A percentile compares a stretch with the other conserved stretches of the same genome.
Evolutionary conservation across 2,329 filamentous ascomycete genomes (phyloP).

Genomic region (Arthrinium puccinioides): DNA sequence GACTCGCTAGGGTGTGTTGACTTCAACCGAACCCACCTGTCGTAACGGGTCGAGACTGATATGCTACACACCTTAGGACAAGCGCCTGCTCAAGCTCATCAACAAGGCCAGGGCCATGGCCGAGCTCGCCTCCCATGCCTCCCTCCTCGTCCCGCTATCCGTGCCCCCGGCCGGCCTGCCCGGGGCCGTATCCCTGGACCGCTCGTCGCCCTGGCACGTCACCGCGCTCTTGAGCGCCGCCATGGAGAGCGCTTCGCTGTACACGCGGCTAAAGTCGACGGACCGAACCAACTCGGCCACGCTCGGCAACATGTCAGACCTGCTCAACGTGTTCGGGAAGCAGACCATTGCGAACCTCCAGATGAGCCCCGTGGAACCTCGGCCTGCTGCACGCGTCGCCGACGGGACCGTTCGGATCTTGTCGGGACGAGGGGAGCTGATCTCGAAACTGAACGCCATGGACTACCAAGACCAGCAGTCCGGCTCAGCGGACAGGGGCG

Average conservation of each 20-base stretch:
- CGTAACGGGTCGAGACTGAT: neutral
- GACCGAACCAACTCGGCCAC: constrained; percentile 37
- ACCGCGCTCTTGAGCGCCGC: constrained; percentile 70
- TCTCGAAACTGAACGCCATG: constrained; percentile 23
- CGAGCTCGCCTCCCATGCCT: constrained; percentile 62
- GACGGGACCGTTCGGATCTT: constrained; percentile 10
- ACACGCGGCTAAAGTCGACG: constrained; percentile 56
- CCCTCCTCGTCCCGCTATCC: constrained; percentile 70
- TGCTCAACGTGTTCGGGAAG: constrained; percentile 68
- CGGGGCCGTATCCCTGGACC: constrained; percentile 51
- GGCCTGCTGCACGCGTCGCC: constrained; percentile 17
- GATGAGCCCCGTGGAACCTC: constrained; percentile 48
- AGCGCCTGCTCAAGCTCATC: constrained; percentile 55
- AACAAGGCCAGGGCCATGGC: constrained; percentile 70
- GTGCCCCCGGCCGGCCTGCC: constrained; percentile 52
- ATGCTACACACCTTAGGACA: constrained; percentile 39
- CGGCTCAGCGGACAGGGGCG: constrained; percentile 17
- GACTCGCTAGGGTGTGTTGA: constrained; percentile 42
- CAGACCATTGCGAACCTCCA: constrained; percentile 71
- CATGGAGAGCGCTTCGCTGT: constrained; percentile 71
- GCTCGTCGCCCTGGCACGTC: constrained; percentile 67
- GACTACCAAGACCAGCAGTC: constrained; percentile 13
- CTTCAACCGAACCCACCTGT: neutral
- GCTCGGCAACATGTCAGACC: constrained; percentile 56
- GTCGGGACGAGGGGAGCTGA: constrained; percentile 20